Conservation (phyloP, 345 rosid genomes). For the Eucalyptus rudis region DNA sequence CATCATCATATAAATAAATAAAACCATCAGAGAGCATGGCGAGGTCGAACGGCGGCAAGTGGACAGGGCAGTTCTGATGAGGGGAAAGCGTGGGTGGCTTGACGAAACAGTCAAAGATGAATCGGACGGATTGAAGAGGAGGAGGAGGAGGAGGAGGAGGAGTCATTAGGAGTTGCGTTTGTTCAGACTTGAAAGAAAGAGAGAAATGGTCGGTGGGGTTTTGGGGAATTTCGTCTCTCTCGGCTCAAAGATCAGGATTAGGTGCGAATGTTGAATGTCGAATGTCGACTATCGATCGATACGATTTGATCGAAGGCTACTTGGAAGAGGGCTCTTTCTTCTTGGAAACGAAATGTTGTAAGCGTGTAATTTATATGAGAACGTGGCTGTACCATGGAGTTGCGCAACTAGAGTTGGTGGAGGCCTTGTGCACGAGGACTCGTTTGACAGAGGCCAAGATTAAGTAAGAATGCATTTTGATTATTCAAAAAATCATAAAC, state of each 20-base stretch:
- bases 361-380: not conserved
- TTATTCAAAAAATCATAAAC: too few species aligned
- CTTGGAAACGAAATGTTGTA: not conserved
- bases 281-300: too few species aligned
- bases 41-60: too few species aligned
- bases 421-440: not conserved
- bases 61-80: too few species aligned
- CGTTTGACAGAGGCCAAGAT: not conserved
- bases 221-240: not conserved
- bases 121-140: not conserved
- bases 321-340: not conserved
- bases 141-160: not conserved
- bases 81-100: constrained; percentile 10
- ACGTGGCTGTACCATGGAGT: not conserved
- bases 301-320: not conserved
- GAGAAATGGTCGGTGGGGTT: too few species aligned
- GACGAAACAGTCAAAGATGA: constrained; percentile 38
- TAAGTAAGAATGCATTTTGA: not conserved
- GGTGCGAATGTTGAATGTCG: too few species aligned
- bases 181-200: too few species aligned
- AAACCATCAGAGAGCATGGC: too few species aligned
- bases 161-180: not conserved
- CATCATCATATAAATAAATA: too few species aligned
- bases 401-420: not conserved
- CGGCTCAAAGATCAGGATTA: not conserved